These are phyloP conservation scores for Daldinia loculata DNA, from an alignment of 495 filamentous ascomycete species.

Conservation along the genomic window DNA sequence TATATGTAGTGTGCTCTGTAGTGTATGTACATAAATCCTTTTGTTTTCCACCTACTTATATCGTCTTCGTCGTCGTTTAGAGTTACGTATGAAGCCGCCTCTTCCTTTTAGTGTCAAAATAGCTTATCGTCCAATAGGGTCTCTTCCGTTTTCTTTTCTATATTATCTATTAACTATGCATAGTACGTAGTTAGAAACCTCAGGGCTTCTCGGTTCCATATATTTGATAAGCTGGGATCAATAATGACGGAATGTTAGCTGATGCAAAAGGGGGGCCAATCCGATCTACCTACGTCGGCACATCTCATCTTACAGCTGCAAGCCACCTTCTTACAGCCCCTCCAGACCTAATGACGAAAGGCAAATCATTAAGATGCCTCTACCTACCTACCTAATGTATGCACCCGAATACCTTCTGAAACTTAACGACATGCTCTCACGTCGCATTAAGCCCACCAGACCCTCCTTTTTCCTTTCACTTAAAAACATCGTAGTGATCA, in stretches of 20 bases:
- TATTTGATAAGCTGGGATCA: background rate
- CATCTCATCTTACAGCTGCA: conserved; percentile 37
- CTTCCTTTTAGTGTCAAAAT: conserved; percentile 4
- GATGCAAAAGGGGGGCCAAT: background rate
- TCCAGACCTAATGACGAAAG: conserved; percentile 6
- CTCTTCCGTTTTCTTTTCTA: conserved; percentile 2
- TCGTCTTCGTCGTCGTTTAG: conserved; percentile 4
- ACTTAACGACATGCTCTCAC: conserved; percentile 8
- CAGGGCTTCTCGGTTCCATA: conserved; percentile 5
- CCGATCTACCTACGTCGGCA: conserved; percentile 17
- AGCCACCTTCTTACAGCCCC: conserved; percentile 29
- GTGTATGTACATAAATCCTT: background rate
- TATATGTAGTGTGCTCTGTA: no score
- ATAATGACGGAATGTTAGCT: conserved; percentile 1
- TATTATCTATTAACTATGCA: background rate
- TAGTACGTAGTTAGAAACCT: background rate
- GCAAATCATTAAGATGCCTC: background rate
- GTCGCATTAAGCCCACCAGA: conserved; percentile 38
- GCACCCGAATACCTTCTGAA: conserved; percentile 14
- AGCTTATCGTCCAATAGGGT: background rate
- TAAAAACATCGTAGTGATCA: conserved; percentile 24
- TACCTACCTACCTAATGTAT: background rate
- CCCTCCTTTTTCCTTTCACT: conserved; percentile 30
- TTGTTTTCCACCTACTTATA: conserved; percentile 1
- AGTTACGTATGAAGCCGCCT: conserved; percentile 21